Percentiles rank a stretch among this genome's conserved stretches.
phyloP scores from a whole-genome alignment of 2,329 filamentous ascomycete genomes.

The Pseudocercospora eumusae region DNA sequence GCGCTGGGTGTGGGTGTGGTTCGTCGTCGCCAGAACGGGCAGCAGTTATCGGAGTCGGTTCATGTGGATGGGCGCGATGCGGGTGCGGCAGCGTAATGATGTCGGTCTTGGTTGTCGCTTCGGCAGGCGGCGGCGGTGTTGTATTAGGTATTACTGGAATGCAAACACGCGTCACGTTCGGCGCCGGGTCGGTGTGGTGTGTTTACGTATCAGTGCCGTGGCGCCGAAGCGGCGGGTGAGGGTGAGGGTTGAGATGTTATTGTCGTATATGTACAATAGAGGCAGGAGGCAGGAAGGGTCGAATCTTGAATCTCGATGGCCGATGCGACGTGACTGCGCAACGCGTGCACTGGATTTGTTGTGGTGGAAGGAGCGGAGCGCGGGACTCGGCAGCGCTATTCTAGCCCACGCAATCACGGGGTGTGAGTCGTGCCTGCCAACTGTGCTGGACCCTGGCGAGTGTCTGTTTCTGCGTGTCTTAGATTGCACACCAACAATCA shows the following conservation, averaged over 20 bases:
- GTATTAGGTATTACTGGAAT: conserved; percentile 29
- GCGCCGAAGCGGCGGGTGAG: conserved; percentile 7
- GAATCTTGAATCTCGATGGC: not conserved
- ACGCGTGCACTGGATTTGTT: not conserved
- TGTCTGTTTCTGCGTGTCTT: not conserved
- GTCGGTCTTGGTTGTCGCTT: conserved; percentile 20
- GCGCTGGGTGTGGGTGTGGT: not conserved
- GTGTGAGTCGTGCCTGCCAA: not conserved
- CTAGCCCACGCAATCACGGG: not conserved
- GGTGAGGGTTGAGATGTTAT: not conserved
- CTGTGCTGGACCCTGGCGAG: not conserved
- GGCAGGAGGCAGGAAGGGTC: not conserved
- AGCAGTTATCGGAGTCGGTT: conserved; percentile 20
- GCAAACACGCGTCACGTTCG: conserved; percentile 13
- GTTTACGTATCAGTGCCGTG: conserved; percentile 6
- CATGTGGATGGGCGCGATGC: conserved; percentile 23
- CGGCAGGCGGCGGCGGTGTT: conserved; percentile 15
- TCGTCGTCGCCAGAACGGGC: conserved; percentile 18
- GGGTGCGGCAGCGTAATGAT: conserved; percentile 28
- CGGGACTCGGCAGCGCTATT: not conserved
- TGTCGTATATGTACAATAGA: not conserved
- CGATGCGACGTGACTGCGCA: not conserved
- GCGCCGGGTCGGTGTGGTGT: not conserved
- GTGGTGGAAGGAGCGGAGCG: not conserved
- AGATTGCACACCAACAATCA: conserved; percentile 2